Conservation (phyloP, 768 basidiomycete genomes). For the Naganishia vaughanmartiniae region DNA sequence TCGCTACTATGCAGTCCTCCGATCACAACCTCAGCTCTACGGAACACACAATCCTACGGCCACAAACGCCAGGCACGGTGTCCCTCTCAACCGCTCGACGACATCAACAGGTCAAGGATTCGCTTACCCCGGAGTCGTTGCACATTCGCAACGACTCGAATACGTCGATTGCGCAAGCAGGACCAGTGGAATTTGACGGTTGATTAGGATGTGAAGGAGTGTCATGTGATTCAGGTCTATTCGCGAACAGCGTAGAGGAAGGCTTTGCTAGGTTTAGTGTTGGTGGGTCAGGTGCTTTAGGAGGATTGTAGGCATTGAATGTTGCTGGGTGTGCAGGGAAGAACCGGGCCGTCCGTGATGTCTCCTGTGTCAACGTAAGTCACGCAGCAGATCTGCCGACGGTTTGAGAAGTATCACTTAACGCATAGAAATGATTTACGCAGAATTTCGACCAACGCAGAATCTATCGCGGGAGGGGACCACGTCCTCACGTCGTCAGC, state of each 20-base stretch:
- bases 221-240: background rate
- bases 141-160: slow-evolving; percentile 20
- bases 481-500: background rate
- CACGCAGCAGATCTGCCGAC: background rate
- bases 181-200: background rate
- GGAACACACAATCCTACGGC: slow-evolving; percentile 1
- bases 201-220: slow-evolving; percentile 15
- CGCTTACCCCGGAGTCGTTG: background rate
- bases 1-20: slow-evolving; percentile 8
- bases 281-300: background rate
- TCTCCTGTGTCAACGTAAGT: slow-evolving; percentile 23
- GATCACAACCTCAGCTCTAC: background rate
- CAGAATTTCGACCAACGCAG: slow-evolving; percentile 25
- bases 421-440: background rate
- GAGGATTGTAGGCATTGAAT: slow-evolving; percentile 16
- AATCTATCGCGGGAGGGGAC: slow-evolving; percentile 11
- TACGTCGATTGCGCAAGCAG: background rate
- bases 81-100: background rate
- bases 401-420: background rate
- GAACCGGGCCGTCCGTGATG: slow-evolving; percentile 4
- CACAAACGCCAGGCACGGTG: background rate
- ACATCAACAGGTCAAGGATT: slow-evolving; percentile 1
- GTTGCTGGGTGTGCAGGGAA: background rate
- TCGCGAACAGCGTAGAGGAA: background rate
- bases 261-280: background rate